These are phyloP conservation scores for Colletotrichum sp. DNA, from an alignment of 2,329 filamentous ascomycete species.

Conservation along the genomic window DNA sequence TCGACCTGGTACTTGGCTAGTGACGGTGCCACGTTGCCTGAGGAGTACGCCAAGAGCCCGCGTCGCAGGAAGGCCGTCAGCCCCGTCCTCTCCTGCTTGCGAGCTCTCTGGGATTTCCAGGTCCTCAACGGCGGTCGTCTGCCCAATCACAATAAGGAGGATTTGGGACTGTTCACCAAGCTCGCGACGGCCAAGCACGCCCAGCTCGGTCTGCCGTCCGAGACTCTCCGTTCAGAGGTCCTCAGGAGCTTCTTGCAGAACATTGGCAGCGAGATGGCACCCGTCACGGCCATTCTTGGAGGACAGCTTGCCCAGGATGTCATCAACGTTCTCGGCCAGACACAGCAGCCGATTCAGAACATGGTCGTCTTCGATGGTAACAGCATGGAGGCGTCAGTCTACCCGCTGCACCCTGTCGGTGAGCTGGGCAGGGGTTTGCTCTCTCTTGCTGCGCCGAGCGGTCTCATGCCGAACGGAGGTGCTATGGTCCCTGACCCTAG, in stretches of 20 bases:
- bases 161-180: slow-evolving; percentile 78
- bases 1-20: slow-evolving; percentile 86
- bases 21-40: slow-evolving; percentile 73
- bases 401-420: slow-evolving; percentile 78
- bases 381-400: slow-evolving; percentile 77
- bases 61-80: slow-evolving; percentile 79
- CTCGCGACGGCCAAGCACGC: slow-evolving; percentile 81
- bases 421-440: slow-evolving; percentile 56
- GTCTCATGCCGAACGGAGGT: slow-evolving; percentile 16
- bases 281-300: slow-evolving; percentile 87
- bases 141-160: slow-evolving; percentile 62
- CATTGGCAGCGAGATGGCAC: slow-evolving; percentile 81
- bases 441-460: slow-evolving; percentile 25
- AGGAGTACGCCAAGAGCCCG: slow-evolving; percentile 69
- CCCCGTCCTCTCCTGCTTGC: slow-evolving; percentile 82
- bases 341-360: slow-evolving; percentile 96
- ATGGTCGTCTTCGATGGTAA: slow-evolving; percentile 91
- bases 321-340: slow-evolving; percentile 91
- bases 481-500: slow-evolving; percentile 14
- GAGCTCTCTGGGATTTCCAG: slow-evolving; percentile 90
- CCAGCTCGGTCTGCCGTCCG: slow-evolving; percentile 71
- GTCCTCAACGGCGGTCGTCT: slow-evolving; percentile 58
- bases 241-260: slow-evolving; percentile 87
- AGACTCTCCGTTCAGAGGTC: slow-evolving; percentile 73
- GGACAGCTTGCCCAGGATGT: slow-evolving; percentile 94